Evolutionary conservation across 192 early-diverging fungal genomes (phyloP), one percentile per base, ranked within the genome.

Genomic region (Podila horticola): DNA sequence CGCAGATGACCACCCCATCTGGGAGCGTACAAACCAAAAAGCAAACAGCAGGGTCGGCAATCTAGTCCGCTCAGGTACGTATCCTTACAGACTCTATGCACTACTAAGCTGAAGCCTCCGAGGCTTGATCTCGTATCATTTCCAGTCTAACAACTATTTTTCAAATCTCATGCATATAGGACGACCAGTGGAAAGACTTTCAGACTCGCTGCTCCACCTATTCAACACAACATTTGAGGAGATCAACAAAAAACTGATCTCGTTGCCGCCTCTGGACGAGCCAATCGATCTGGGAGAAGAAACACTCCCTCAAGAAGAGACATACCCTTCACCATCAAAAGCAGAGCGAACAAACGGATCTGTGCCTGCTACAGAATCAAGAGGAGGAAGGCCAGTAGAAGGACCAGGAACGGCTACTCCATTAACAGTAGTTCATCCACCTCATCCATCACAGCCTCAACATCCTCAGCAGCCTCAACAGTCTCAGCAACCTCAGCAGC

Each of bases 1-100:
- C 0, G 66, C 79, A 19, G 71, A 85, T 30, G 62, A 82, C 57
- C 77, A 85, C 58, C 71, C 71, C 0, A 49, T 71, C 28, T 82
- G 73, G 77, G 71, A 75, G 4, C 22, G 33, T 15, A 66, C 52
- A 17, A 62, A 73, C 57, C 71, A 69, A 30, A 72, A 72, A 31
- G 15, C 68, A 24, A 69, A 58, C 30, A 67, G 28, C 15, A 59
- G 77, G 2, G 34, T 62, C 19, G 77, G 77, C 28, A 81, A 81
- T 58, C 3, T 81, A 5, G 77, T 81, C 3, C 51, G 66, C 12
- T 73, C 71, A 69, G 76, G 74, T 77, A 71, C 36, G 34, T 45
- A 3, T 33, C 26, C 10, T 36, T 49, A 24, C 20, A 22, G 13
- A 19, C 11, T 9, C 36, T 48, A 45, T 45, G 11, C 41, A 45